Conservation (phyloP, 2,329 filamentous ascomycete species). For the Alternaria longipes region DNA sequence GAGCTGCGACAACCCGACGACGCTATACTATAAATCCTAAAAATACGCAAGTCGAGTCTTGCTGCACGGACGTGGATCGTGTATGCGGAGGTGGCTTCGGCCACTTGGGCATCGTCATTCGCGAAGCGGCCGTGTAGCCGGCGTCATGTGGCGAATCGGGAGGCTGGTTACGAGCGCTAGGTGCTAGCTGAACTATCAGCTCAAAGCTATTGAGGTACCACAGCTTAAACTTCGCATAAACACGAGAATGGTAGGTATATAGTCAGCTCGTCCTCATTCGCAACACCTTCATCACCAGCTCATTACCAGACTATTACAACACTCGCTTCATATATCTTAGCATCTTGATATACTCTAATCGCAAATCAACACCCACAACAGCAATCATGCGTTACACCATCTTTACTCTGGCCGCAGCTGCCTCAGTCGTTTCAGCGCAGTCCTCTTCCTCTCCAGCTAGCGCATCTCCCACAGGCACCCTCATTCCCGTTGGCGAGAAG, state of each 20-base stretch:
- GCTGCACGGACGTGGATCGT: not conserved
- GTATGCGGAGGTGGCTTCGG: not conserved
- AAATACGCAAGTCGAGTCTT: not conserved
- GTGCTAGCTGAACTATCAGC: not conserved
- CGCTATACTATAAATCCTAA: not conserved
- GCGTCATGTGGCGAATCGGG: conserved; percentile 4
- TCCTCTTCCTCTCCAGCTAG: conserved; percentile 1
- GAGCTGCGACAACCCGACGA: not conserved
- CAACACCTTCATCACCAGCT: not conserved
- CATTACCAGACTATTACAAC: not conserved
- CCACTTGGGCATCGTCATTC: not conserved
- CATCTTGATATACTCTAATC: not conserved
- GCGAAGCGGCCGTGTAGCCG: not conserved
- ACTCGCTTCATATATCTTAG: not conserved
- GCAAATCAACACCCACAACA: not conserved
- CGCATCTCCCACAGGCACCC: not conserved
- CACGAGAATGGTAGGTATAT: not conserved
- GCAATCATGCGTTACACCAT: conserved; percentile 28
- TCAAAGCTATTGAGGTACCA: not conserved
- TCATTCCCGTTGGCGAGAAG: conserved; percentile 21
- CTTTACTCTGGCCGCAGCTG: conserved; percentile 23
- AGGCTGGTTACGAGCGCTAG: conserved; percentile 6
- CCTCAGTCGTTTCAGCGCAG: conserved; percentile 21
- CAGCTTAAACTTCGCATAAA: not conserved
- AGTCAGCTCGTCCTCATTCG: not conserved